Evolutionary conservation across 345 rosid genomes (phyloP).

Genomic region (Eucalyptus grandis): DNA sequence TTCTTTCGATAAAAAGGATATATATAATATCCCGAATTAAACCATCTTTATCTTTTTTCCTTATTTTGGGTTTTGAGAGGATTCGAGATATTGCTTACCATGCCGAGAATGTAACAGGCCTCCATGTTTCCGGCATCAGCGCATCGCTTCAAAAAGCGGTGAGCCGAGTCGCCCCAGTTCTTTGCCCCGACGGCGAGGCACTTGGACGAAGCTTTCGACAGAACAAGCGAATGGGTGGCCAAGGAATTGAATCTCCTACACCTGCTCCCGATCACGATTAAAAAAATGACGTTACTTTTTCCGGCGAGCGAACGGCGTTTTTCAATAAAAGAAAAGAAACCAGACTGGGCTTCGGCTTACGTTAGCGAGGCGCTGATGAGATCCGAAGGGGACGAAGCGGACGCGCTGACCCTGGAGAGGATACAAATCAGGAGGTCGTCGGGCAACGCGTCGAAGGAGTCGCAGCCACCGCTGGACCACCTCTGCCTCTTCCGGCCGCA

Average conservation of each 20-base stretch:
- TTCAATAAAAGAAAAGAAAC: background rate
- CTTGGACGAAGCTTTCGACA: slow-evolving; percentile 50
- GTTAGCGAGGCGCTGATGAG: slow-evolving; percentile 55
- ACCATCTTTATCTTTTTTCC: background rate
- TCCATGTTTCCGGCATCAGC: slow-evolving; percentile 85
- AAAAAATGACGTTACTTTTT: background rate
- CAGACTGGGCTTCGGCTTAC: slow-evolving; percentile 19
- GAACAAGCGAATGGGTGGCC: slow-evolving; percentile 37
- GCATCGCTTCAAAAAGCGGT: slow-evolving; percentile 66
- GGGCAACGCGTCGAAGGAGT: slow-evolving; percentile 56
- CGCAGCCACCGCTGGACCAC: background rate
- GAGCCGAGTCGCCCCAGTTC: slow-evolving; percentile 81
- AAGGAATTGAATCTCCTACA: slow-evolving; percentile 72
- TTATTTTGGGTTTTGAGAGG: background rate
- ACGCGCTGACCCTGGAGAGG: slow-evolving; percentile 48
- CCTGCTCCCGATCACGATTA: slow-evolving; percentile 18
- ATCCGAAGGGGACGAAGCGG: slow-evolving; percentile 59
- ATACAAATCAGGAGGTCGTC: slow-evolving; percentile 74
- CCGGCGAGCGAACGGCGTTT: background rate
- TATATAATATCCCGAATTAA: no score
- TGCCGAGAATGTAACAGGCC: slow-evolving; percentile 94
- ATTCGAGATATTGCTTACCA: slow-evolving; percentile 26
- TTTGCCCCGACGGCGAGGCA: slow-evolving; percentile 46
- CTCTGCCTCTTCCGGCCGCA: slow-evolving; percentile 22
- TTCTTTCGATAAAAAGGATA: background rate